A percentile compares a stretch with the other conserved stretches of the same genome.
Evolutionary conservation across 1,139 yeast species (phyloP).

Genomic region (Scheffersomyces segobiensis): DNA sequence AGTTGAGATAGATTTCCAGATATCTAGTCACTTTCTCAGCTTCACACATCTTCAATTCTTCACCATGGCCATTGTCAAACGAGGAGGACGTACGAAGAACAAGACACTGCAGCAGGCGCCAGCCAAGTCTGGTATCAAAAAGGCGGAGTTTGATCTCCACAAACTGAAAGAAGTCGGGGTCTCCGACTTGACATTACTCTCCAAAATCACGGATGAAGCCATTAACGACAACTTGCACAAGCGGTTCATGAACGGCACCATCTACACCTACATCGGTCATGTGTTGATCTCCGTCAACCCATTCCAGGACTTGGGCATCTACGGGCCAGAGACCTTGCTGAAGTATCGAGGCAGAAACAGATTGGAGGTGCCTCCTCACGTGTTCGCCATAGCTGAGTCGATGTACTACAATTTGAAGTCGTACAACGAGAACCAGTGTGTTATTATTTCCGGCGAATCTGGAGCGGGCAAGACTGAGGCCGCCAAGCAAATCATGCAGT

Average conservation of each 20-base stretch:
- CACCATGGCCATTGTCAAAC: conserved; percentile 71
- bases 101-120: conserved; percentile 55
- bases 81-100: conserved; percentile 67
- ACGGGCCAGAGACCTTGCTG: conserved; percentile 73
- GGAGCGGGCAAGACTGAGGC: conserved; percentile 99
- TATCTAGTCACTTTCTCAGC: background rate
- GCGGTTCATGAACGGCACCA: conserved; percentile 84
- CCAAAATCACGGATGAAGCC: conserved; percentile 87
- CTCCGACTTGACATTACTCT: conserved; percentile 85
- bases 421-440: conserved; percentile 95
- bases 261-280: conserved; percentile 87
- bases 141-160: conserved; percentile 86
- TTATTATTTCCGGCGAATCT: conserved; percentile 96
- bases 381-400: conserved; percentile 94
- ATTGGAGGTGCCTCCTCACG: conserved; percentile 98
- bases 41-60: background rate
- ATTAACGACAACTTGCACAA: conserved; percentile 90
- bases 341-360: conserved; percentile 89
- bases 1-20: background rate
- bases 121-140: conserved; percentile 68
- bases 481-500: conserved; percentile 98
- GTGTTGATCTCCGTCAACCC: conserved; percentile 96
- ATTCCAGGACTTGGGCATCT: conserved; percentile 92
- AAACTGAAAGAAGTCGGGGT: conserved; percentile 98
- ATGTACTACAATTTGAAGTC: conserved; percentile 96